Evolutionary conservation across 1,139 yeast genomes (phyloP), one percentile per base, ranked within the genome.

Genomic region (Kodamaea derodonti): DNA sequence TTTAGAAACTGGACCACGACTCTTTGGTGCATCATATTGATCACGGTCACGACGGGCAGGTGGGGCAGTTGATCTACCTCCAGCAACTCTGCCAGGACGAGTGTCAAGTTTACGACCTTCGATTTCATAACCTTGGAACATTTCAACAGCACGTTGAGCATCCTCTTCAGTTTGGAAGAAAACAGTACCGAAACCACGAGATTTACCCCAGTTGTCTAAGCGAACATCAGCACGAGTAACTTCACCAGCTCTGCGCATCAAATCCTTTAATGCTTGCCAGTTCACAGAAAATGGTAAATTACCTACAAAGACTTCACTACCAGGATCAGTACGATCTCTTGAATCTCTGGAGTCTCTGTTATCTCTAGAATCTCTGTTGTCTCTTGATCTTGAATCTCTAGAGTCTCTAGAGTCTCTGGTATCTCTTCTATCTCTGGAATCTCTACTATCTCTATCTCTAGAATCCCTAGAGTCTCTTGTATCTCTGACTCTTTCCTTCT

Each of bases 181-280:
- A 20, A 83, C 88, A 11, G 84, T 83, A 36, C 96, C 97, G 51
- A 78, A 81, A 2, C 97, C 97, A 58, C 83, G 76, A 2, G 96
- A 85, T 48, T 84, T 77, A 15, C 96, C 95, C 49, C 75, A 72
- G 32, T 68, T 72, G 47, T 78, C 85, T 33, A 70, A 60, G 52
- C 79, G 76, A 27, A 90, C 80, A 54, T 88, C 95, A 3, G 95
- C 95, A 43, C 94, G 78, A 24, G 76, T 67, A 22, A 88, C 85
- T 37, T 71, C 75, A 33, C 96, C 95, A 33, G 78, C 80, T 36
- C 73, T 75, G 49, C 86, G 77, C 72, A 88, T 86, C 52, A 88
- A 59, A 53, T 88, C 96, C 54, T 87, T 85, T 49, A 90, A 68
- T 32, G 84, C 82, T 58, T 84, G 92, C 95, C 95, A 86, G 47